Evolutionary conservation across 345 rosid species (phyloP), one percentile per base, ranked within the genome.

Genomic region (Syzygium aqueum): DNA sequence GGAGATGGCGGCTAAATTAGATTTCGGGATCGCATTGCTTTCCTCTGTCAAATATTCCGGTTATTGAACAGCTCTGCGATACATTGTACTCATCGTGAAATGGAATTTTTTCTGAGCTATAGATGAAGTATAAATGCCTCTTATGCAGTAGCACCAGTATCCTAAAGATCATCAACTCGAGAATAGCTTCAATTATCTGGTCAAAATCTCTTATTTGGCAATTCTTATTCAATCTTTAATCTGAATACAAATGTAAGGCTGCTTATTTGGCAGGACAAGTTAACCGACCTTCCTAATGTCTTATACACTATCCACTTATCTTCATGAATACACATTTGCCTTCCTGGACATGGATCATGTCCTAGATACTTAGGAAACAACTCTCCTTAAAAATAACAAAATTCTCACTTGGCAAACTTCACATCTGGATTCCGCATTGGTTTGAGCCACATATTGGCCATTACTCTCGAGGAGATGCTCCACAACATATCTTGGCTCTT

Each of bases 371-470:
- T 19, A 14, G 80, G 49, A 73, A 33, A 73, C 80, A 9, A 73
- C 37, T 10, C 49, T 37, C 49, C 37, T 19, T 33, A 73, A 33
- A 12, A 40, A 14, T 46, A 65, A n/a, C 22, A 12, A 57, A 67
- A n/a, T 51, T 73, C 77, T 88, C 87, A 93, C 89, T 87, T 89
- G 37, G 91, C 82, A 73, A 95, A 88, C 89, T 92, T 96, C 19
- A 96, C 93, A 86, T 97, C 97, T 8, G 99, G 99, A 87, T 97
- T 97, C 91, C 98, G 94, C 90, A 95, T 94, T 25, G 97, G 88
- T 92, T 92, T 96, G 77, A 97, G 97, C 99, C 98, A 96, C 99
- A 94, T 97, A 78, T 94, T 98, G 11, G 99, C 99, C 98, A 95
- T 94, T 85, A 95, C 94, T 85, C 99, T 91, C 12, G 99, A 94